Conservation (phyloP, 106 monocot species). For the Dendrobium huoshanense region DNA sequence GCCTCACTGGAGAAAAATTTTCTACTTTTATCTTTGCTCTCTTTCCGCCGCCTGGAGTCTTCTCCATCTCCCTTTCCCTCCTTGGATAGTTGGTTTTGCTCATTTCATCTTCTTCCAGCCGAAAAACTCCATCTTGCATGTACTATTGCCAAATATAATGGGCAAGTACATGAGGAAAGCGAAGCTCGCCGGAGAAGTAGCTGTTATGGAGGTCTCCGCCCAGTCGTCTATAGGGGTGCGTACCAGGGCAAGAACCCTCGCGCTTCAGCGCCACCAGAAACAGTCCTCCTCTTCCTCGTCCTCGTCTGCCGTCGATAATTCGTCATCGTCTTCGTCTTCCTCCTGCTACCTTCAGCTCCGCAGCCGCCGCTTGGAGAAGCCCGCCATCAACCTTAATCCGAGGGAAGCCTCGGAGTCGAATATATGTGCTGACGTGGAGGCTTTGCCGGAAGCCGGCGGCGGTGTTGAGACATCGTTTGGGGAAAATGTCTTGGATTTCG, state of each 20-base stretch:
- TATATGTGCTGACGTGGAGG: conserved; percentile 13
- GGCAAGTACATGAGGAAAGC: conserved; percentile 83
- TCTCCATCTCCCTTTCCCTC: neutral
- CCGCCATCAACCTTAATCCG: conserved; percentile 6
- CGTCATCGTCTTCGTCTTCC: conserved; percentile 8
- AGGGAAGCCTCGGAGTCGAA: neutral
- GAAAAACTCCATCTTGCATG: neutral
- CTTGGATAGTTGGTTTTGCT: neutral
- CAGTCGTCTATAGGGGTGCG: conserved; percentile 67
- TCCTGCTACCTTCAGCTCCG: conserved; percentile 52
- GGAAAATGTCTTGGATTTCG: conserved; percentile 35
- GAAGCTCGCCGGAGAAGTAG: conserved; percentile 62
- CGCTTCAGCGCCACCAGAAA: conserved; percentile 45
- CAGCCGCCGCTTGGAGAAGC: conserved; percentile 68
- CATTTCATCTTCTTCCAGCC: neutral
- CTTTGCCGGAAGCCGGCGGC: neutral
- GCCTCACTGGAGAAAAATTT: neutral
- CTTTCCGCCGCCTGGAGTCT: neutral
- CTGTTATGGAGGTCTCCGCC: conserved; percentile 55
- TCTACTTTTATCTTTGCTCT: neutral
- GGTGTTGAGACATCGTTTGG: conserved; percentile 38
- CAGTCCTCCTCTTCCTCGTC: neutral
- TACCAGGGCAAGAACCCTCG: conserved; percentile 79
- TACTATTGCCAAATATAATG: conserved; percentile 24
- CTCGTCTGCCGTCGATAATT: neutral